A percentile compares a stretch with the other conserved stretches of the same genome.
Evolutionary conservation across 768 basidiomycete species (phyloP).

Genomic region (Mrakia gelida): DNA sequence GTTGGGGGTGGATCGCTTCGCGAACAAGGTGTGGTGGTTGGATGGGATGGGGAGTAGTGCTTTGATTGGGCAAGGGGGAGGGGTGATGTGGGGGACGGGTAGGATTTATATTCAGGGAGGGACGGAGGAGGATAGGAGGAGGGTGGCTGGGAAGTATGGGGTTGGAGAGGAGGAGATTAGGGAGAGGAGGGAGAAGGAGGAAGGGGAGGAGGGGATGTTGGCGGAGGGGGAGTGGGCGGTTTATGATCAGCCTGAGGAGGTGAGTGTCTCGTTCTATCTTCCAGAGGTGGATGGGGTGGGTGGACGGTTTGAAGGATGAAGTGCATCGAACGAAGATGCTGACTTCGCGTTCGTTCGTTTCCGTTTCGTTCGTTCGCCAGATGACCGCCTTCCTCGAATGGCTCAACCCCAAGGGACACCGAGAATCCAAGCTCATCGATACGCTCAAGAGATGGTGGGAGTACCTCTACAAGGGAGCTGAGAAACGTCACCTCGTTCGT

Average conservation of each 20-base stretch:
- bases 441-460: conserved; percentile 75
- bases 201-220: conserved; percentile 70
- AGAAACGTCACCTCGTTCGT: conserved; percentile 69
- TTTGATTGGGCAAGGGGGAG: conserved; percentile 70
- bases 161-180: conserved; percentile 58
- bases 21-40: conserved; percentile 97
- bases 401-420: conserved; percentile 86
- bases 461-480: conserved; percentile 73
- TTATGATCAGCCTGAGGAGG: conserved; percentile 82
- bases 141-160: conserved; percentile 49
- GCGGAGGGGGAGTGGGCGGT: conserved; percentile 82
- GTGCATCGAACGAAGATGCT: conserved; percentile 33
- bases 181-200: conserved; percentile 65
- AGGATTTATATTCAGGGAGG: conserved; percentile 90
- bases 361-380: conserved; percentile 48
- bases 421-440: conserved; percentile 76
- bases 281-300: background rate
- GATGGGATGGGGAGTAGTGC: conserved; percentile 88
- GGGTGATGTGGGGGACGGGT: conserved; percentile 79
- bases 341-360: conserved; percentile 28
- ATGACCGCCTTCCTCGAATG: conserved; percentile 77
- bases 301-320: background rate
- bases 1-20: conserved; percentile 85
- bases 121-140: conserved; percentile 69
- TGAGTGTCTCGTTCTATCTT: conserved; percentile 41